Conservation (phyloP, 352 stramenopile genomes). For the Pythium volutum region DNA sequence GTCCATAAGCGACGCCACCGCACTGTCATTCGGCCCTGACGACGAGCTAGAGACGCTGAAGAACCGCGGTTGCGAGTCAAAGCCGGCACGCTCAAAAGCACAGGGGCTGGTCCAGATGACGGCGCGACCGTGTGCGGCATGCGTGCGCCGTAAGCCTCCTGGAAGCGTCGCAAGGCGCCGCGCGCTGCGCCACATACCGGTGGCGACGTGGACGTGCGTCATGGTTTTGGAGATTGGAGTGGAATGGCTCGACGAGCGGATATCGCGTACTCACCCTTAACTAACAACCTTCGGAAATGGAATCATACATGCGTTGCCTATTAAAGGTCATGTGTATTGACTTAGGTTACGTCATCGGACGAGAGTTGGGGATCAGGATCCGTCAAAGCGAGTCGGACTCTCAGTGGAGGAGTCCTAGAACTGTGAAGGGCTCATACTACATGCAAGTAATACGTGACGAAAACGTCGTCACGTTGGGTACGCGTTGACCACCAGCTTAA, state of each 20-base stretch:
- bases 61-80: conserved; percentile 12
- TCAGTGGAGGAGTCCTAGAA: too few relatives aligned
- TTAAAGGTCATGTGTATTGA: neutral
- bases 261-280: conserved; percentile 1
- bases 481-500: neutral
- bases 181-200: conserved; percentile 2
- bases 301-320: neutral
- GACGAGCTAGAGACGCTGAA: conserved; percentile 12
- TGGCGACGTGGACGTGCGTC: conserved; percentile 16
- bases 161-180: conserved; percentile 1
- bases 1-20: neutral
- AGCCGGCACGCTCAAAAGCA: neutral
- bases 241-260: conserved; percentile 4
- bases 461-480: too few relatives aligned
- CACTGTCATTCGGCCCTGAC: neutral
- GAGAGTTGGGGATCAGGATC: neutral
- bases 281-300: neutral
- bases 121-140: neutral
- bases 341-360: conserved; percentile 5
- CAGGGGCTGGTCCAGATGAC: neutral
- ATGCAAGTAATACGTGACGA: too few relatives aligned
- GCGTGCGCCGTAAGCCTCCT: neutral
- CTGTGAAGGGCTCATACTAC: too few relatives aligned
- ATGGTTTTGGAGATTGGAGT: conserved; percentile 6
- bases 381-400: too few relatives aligned